Conservation (phyloP, 164 flowering plant species). For the Magnolia changhungtana region DNA sequence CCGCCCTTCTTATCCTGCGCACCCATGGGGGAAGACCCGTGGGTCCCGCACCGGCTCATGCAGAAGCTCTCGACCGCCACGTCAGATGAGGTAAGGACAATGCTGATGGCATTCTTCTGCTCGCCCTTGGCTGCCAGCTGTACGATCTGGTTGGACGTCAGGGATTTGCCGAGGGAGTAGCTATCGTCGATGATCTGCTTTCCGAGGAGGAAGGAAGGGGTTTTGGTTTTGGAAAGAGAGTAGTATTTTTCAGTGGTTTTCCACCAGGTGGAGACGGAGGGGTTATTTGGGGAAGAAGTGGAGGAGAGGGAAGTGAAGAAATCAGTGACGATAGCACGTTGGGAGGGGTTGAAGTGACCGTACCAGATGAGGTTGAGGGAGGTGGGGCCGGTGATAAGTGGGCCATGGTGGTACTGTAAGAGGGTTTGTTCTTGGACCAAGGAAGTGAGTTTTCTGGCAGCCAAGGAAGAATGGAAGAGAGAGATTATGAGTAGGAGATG, state of each 20-base stretch:
- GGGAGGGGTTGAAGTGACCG: slow-evolving; percentile 47
- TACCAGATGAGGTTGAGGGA: slow-evolving; percentile 63
- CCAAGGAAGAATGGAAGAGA: not conserved
- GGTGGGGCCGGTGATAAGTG: slow-evolving; percentile 50
- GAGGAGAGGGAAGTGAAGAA: slow-evolving; percentile 47
- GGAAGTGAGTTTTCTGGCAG: slow-evolving; percentile 24
- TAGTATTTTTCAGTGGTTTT: slow-evolving; percentile 45
- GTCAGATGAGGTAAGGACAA: slow-evolving; percentile 56
- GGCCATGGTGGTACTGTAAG: slow-evolving; percentile 67
- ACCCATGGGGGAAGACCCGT: slow-evolving; percentile 24
- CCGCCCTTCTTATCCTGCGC: not conserved
- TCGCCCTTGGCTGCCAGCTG: slow-evolving; percentile 38
- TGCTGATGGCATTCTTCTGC: slow-evolving; percentile 27
- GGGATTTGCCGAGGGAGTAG: slow-evolving; percentile 54
- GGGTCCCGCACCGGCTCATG: slow-evolving; percentile 50
- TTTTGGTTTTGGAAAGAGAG: not conserved
- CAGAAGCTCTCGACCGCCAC: slow-evolving; percentile 57
- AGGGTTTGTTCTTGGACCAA: slow-evolving; percentile 42
- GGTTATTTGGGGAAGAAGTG: slow-evolving; percentile 17
- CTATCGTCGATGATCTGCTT: slow-evolving; percentile 41
- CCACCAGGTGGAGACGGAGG: slow-evolving; percentile 70
- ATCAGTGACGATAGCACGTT: slow-evolving; percentile 58
- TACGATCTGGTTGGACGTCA: slow-evolving; percentile 29
- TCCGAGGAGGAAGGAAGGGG: not conserved
- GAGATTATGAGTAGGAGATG: not conserved